Percentiles rank a stretch among this genome's conserved stretches.
Conservation (phyloP, 208 protist species). For the Crithidia thermophila region DNA sequence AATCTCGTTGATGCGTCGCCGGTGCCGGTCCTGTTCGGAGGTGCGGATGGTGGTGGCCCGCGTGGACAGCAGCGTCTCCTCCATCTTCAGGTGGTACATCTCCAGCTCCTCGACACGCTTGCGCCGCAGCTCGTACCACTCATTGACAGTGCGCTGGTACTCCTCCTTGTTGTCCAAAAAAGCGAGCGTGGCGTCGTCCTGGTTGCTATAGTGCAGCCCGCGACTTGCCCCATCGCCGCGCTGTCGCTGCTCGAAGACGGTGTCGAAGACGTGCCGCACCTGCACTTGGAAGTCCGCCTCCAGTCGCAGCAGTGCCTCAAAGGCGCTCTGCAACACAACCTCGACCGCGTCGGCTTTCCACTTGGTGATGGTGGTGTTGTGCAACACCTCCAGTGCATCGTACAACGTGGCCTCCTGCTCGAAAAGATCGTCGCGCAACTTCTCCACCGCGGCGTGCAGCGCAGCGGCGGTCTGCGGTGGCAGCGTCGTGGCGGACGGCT, state of each 20-base stretch:
- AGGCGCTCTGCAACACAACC: slow-evolving; percentile 75
- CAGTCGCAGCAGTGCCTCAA: slow-evolving; percentile 76
- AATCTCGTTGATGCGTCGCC: slow-evolving; percentile 69
- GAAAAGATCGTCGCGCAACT: slow-evolving; percentile 61
- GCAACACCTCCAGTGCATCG: slow-evolving; percentile 68
- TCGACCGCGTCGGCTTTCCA: slow-evolving; percentile 81
- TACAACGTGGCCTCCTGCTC: slow-evolving; percentile 81
- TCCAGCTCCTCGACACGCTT: slow-evolving; percentile 82
- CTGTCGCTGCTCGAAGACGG: slow-evolving; percentile 67
- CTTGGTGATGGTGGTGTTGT: slow-evolving; percentile 64
- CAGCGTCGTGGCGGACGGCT: background rate
- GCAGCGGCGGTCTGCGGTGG: slow-evolving; percentile 13
- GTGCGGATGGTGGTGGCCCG: slow-evolving; percentile 49
- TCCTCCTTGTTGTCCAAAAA: slow-evolving; percentile 82
- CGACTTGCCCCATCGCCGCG: slow-evolving; percentile 40
- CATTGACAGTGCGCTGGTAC: slow-evolving; percentile 75
- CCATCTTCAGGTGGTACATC: slow-evolving; percentile 63
- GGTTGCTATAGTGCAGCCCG: slow-evolving; percentile 15
- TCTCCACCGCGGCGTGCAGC: slow-evolving; percentile 42
- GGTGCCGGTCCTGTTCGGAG: slow-evolving; percentile 70
- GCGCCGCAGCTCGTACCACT: slow-evolving; percentile 81
- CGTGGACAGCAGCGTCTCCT: slow-evolving; percentile 64
- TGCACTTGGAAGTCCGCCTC: slow-evolving; percentile 77
- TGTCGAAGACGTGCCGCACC: slow-evolving; percentile 75
- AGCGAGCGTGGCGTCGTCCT: slow-evolving; percentile 46